Conservation (phyloP, 1,139 yeast species). For the Saccharomyces uvarum region DNA sequence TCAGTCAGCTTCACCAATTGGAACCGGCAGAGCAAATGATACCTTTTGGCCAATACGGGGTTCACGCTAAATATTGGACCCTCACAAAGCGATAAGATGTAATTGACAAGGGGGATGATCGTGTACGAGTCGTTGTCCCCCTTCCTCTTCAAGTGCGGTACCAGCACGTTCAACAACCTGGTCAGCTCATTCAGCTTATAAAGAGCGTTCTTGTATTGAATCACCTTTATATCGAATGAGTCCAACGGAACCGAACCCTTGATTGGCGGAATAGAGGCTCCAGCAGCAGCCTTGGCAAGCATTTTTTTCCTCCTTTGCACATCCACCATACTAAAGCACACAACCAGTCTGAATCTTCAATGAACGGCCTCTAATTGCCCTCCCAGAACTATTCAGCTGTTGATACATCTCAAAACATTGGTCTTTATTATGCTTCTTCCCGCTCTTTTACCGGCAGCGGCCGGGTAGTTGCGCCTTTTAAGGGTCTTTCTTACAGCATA, state of each 20-base stretch:
- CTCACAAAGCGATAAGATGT: conserved; percentile 24
- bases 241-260: conserved; percentile 21
- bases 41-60: conserved; percentile 24
- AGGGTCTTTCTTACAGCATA: not conserved
- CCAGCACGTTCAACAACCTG: conserved; percentile 18
- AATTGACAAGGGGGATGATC: conserved; percentile 27
- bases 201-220: conserved; percentile 25
- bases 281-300: conserved; percentile 29
- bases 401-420: not conserved
- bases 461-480: not conserved
- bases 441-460: not conserved
- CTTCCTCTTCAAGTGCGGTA: conserved; percentile 18
- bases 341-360: not conserved
- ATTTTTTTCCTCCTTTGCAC: conserved; percentile 7
- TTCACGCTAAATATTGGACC: conserved; percentile 28
- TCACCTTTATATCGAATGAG: conserved; percentile 23
- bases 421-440: not conserved
- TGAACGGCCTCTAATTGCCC: not conserved
- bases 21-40: conserved; percentile 21
- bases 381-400: not conserved
- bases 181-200: conserved; percentile 21
- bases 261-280: conserved; percentile 16
- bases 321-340: not conserved
- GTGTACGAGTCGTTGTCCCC: conserved; percentile 8
- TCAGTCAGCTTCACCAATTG: conserved; percentile 20